Evolutionary conservation across 2,329 filamentous ascomycete genomes (phyloP).

Genomic region (Apiospora sp.): DNA sequence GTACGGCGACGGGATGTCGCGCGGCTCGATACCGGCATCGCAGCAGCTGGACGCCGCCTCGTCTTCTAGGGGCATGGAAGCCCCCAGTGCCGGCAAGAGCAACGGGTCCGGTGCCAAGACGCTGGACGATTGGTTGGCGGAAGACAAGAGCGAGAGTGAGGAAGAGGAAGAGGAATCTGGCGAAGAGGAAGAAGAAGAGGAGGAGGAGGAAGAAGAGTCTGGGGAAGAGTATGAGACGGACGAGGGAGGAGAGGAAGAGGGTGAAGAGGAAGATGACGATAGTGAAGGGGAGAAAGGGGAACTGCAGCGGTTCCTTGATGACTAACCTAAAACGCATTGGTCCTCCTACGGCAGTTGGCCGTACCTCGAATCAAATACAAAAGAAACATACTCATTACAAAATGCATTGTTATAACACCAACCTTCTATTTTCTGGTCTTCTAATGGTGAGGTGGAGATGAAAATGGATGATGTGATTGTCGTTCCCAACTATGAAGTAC

Average conservation of each 20-base stretch:
- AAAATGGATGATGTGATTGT: too few relatives aligned
- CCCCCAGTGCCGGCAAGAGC: constrained; percentile 50
- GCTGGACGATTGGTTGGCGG: constrained; percentile 91
- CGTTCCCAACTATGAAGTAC: background rate
- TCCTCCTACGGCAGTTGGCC: background rate
- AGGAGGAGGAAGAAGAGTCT: constrained; percentile 23
- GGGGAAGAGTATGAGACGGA: constrained; percentile 27
- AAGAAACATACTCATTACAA: background rate
- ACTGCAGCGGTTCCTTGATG: constrained; percentile 18
- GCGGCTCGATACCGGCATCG: constrained; percentile 61
- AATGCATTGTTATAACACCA: background rate
- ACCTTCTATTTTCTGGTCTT: background rate
- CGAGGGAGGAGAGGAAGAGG: constrained; percentile 25
- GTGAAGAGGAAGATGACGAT: background rate
- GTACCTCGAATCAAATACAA: background rate
- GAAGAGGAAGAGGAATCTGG: constrained; percentile 56
- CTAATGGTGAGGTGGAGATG: background rate
- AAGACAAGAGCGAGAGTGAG: constrained; percentile 68
- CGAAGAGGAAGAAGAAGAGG: constrained; percentile 25
- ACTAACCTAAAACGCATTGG: background rate
- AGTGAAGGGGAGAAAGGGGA: constrained; percentile 21
- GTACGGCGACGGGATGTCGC: constrained; percentile 50
- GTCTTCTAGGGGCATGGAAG: constrained; percentile 38
- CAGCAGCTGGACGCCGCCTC: constrained; percentile 67
- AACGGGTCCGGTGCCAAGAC: constrained; percentile 70